These are phyloP conservation scores for Striga hermonthica DNA, from an alignment of 305 asterid genomes.

Conservation along the genomic window DNA sequence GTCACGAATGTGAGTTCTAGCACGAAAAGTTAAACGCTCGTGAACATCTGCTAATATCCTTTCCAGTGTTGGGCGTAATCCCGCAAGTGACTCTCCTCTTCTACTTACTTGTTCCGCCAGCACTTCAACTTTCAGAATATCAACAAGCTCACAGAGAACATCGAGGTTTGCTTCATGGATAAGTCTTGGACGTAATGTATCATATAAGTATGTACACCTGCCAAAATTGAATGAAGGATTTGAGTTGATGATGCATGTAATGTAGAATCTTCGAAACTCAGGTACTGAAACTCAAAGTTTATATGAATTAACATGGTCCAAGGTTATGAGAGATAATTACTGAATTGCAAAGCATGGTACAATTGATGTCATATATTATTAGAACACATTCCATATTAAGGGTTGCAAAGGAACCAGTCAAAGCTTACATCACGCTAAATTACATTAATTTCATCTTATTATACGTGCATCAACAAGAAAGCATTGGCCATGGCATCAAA, in stretches of 20 bases:
- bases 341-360: conserved; percentile 18
- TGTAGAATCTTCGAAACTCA: conserved; percentile 25
- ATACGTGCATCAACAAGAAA: background rate
- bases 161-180: conserved; percentile 97
- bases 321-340: conserved; percentile 3
- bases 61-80: conserved; percentile 84
- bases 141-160: conserved; percentile 93
- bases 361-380: conserved; percentile 13
- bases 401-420: background rate
- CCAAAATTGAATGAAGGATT: conserved; percentile 32
- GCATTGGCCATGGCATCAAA: conserved; percentile 1
- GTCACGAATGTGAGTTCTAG: conserved; percentile 91
- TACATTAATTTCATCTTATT: background rate
- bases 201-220: conserved; percentile 95
- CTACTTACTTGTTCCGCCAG: conserved; percentile 86
- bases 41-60: conserved; percentile 96
- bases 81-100: conserved; percentile 85
- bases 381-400: background rate
- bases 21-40: conserved; percentile 96
- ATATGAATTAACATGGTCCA: background rate
- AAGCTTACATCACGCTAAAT: conserved; percentile 7
- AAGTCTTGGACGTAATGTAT: conserved; percentile 88
- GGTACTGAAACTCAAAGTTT: conserved; percentile 9
- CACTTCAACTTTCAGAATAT: conserved; percentile 93
- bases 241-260: conserved; percentile 29